Conservation (phyloP, 2,329 filamentous ascomycete species). For the Dactylellina parvicollis region DNA sequence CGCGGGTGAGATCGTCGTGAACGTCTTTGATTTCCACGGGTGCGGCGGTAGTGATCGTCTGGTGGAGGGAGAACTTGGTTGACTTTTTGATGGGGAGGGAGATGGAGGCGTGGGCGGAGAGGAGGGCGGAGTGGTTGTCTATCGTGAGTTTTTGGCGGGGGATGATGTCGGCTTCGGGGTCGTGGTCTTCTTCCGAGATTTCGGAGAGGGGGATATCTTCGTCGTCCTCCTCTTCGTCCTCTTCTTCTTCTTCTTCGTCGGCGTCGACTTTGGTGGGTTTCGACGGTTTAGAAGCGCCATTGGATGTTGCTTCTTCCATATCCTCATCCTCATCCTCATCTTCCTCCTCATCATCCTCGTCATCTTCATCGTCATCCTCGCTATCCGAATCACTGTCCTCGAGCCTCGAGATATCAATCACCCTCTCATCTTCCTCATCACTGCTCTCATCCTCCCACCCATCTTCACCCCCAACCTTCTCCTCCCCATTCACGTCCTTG, state of each 20-base stretch:
- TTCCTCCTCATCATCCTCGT: slow-evolving; percentile 54
- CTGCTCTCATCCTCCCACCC: slow-evolving; percentile 62
- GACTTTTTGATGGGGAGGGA: slow-evolving; percentile 71
- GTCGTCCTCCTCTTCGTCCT: slow-evolving; percentile 77
- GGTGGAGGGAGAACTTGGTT: slow-evolving; percentile 83
- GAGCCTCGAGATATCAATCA: slow-evolving; percentile 60
- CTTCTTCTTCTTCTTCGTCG: slow-evolving; percentile 69
- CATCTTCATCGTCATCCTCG: slow-evolving; percentile 56
- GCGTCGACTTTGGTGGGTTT: slow-evolving; percentile 65
- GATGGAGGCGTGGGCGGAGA: slow-evolving; percentile 81
- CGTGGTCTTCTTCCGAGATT: slow-evolving; percentile 72
- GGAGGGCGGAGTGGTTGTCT: slow-evolving; percentile 92
- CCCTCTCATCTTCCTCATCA: slow-evolving; percentile 54
- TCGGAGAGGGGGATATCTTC: slow-evolving; percentile 92
- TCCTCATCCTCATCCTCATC: slow-evolving; percentile 59
- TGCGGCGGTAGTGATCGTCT: slow-evolving; percentile 75
- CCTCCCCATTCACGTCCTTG: slow-evolving; percentile 18
- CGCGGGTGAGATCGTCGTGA: slow-evolving; percentile 89
- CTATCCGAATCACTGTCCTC: slow-evolving; percentile 53
- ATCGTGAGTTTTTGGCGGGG: slow-evolving; percentile 94
- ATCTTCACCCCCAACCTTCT: slow-evolving; percentile 58
- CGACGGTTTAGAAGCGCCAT: slow-evolving; percentile 57
- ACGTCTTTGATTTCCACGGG: slow-evolving; percentile 81
- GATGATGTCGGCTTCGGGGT: slow-evolving; percentile 82
- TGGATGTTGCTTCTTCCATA: slow-evolving; percentile 60